A percentile compares a stretch with the other conserved stretches of the same genome.
Evolutionary conservation across 345 rosid species (phyloP).

Genomic region (Kandelia obovata): DNA sequence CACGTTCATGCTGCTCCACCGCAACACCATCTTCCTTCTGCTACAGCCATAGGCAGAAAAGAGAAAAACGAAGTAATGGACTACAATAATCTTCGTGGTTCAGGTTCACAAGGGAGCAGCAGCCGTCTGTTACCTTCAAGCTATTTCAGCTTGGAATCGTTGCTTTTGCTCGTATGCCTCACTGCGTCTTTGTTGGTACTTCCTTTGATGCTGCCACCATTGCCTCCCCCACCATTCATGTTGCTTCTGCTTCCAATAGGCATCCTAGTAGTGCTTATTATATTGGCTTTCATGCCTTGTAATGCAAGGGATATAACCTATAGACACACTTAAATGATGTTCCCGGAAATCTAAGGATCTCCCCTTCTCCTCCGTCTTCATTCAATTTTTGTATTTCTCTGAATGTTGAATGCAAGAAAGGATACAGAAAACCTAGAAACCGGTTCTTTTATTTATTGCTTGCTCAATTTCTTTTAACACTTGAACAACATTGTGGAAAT

Average conservation of each 20-base stretch:
- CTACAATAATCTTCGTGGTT: constrained; percentile 11
- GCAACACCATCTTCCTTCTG: background rate
- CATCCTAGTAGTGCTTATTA: constrained; percentile 61
- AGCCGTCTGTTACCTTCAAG: constrained; percentile 39
- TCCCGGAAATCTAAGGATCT: background rate
- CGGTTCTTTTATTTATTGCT: background rate
- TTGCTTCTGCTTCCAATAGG: constrained; percentile 69
- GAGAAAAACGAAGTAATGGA: constrained; percentile 29
- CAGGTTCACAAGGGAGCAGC: constrained; percentile 27
- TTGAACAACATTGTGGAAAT: no score
- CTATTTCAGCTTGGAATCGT: constrained; percentile 61
- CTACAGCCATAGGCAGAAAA: background rate
- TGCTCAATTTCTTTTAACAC: no score
- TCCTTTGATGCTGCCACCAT: constrained; percentile 75
- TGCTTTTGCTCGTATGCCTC: constrained; percentile 50
- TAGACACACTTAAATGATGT: constrained; percentile 38
- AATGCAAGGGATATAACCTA: constrained; percentile 45
- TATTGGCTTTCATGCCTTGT: constrained; percentile 70
- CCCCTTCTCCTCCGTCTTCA: background rate
- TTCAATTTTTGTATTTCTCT: constrained; percentile 4
- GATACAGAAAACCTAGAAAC: background rate
- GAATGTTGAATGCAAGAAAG: background rate
- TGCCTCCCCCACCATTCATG: constrained; percentile 86
- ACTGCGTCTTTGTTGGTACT: constrained; percentile 68
- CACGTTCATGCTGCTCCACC: background rate